Evolutionary conservation across 176 grass and related monocot species (phyloP).

Genomic region (Canna indica): DNA sequence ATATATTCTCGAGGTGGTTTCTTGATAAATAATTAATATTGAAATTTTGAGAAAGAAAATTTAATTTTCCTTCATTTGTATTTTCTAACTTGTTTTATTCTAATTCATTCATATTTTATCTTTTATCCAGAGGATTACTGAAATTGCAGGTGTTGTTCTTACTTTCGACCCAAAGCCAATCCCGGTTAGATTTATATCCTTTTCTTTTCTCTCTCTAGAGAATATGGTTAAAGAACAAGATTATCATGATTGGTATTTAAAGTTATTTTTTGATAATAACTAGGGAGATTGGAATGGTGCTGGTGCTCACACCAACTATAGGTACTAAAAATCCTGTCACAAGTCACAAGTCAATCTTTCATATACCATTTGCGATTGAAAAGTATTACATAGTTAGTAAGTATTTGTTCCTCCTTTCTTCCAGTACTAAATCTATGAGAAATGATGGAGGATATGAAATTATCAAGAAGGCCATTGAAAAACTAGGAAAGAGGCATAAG

Average conservation of each 20-base stretch:
- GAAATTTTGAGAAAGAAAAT: neutral
- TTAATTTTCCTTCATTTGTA: neutral
- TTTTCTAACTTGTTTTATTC: neutral
- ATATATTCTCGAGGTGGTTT: slow-evolving; percentile 84
- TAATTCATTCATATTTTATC: neutral
- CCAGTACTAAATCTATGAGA: slow-evolving; percentile 94
- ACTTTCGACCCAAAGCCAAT: slow-evolving; percentile 94
- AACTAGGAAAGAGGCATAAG: slow-evolving; percentile 59
- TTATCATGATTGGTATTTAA: neutral
- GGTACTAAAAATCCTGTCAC: slow-evolving; percentile 19
- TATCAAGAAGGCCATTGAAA: slow-evolving; percentile 73
- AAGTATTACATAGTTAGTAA: neutral
- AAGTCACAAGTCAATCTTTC: neutral
- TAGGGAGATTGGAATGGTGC: slow-evolving; percentile 98
- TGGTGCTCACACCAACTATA: slow-evolving; percentile 91
- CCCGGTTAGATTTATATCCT: slow-evolving; percentile 18
- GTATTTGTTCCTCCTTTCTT: too few relatives aligned
- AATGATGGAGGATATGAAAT: slow-evolving; percentile 71
- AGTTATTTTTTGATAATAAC: neutral
- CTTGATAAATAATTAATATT: neutral
- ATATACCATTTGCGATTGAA: neutral
- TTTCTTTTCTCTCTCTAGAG: neutral
- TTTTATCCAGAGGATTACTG: slow-evolving; percentile 71
- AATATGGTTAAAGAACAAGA: neutral
- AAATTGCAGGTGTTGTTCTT: slow-evolving; percentile 85